Conservation (phyloP, 371 early-diverging fungal species). For the Mortierella sp. region DNA sequence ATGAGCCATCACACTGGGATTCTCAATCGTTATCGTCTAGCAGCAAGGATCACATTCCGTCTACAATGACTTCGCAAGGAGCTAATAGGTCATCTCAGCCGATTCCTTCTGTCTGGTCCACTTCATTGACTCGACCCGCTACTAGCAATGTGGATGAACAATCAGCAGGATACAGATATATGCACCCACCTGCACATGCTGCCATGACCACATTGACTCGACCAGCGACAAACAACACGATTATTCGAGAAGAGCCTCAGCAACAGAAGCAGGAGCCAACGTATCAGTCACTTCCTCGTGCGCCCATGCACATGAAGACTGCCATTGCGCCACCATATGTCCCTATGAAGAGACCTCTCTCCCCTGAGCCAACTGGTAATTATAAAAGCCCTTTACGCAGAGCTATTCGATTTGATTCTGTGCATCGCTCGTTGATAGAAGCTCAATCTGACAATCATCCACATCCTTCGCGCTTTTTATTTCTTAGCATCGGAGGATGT, state of each 20-base stretch:
- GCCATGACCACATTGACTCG: not conserved
- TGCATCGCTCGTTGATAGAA: not conserved
- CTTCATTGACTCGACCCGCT: not conserved
- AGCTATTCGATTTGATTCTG: not conserved
- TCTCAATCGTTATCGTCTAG: not conserved
- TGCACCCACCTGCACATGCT: slow-evolving; percentile 28
- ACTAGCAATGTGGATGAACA: not conserved
- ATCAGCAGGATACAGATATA: slow-evolving; percentile 20
- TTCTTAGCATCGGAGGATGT: not conserved
- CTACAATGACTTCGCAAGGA: not conserved
- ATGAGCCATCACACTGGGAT: not conserved
- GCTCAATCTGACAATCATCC: not conserved
- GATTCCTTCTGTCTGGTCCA: slow-evolving; percentile 19
- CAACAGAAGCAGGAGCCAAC: not conserved
- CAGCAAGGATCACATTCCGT: not conserved
- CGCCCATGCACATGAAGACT: not conserved
- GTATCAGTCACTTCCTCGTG: not conserved
- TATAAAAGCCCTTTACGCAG: not conserved
- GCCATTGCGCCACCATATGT: not conserved
- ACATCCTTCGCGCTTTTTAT: not conserved
- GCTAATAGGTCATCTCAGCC: not conserved
- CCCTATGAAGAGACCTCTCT: slow-evolving; percentile 2
- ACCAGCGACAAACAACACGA: not conserved
- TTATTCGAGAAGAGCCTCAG: not conserved
- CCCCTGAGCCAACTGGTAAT: not conserved